A percentile compares a stretch with the other conserved stretches of the same genome.
Conservation (phyloP, 495 filamentous ascomycete species). For the Neurospora discreta region DNA sequence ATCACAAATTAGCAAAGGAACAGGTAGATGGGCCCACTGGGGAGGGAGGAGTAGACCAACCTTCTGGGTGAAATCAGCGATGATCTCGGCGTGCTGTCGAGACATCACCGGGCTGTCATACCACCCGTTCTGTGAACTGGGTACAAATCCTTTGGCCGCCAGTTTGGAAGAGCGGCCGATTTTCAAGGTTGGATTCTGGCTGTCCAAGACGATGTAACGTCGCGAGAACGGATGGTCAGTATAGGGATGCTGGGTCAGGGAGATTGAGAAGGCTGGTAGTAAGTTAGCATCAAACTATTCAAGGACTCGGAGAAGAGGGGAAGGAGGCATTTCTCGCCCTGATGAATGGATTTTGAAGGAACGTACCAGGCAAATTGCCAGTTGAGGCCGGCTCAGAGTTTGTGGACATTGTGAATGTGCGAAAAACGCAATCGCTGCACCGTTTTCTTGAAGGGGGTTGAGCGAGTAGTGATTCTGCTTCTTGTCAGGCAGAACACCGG, state of each 20-base stretch:
- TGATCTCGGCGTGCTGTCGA: slow-evolving; percentile 58
- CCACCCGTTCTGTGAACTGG: slow-evolving; percentile 49
- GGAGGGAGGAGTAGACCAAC: slow-evolving; percentile 20
- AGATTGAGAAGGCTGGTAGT: background rate
- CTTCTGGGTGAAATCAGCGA: slow-evolving; percentile 28
- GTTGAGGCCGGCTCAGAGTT: background rate
- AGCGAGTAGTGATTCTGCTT: background rate
- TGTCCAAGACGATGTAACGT: slow-evolving; percentile 22
- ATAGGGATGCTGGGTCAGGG: background rate
- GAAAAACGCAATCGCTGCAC: background rate
- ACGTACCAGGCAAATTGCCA: background rate
- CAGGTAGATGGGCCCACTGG: background rate
- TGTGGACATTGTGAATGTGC: background rate
- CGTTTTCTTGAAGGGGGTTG: background rate
- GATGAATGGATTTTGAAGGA: background rate
- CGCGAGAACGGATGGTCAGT: slow-evolving; percentile 2
- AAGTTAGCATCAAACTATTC: background rate
- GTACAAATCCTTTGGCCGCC: slow-evolving; percentile 26
- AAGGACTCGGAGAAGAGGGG: background rate
- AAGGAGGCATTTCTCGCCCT: background rate
- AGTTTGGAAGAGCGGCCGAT: slow-evolving; percentile 33
- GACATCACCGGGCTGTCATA: slow-evolving; percentile 79
- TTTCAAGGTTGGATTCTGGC: slow-evolving; percentile 9
- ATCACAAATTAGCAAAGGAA: slow-evolving; percentile 4
- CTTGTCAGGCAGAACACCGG: background rate